phyloP scores from a whole-genome alignment of 805 yeast genomes.

The Lipomyces yamanashiensis region DNA sequence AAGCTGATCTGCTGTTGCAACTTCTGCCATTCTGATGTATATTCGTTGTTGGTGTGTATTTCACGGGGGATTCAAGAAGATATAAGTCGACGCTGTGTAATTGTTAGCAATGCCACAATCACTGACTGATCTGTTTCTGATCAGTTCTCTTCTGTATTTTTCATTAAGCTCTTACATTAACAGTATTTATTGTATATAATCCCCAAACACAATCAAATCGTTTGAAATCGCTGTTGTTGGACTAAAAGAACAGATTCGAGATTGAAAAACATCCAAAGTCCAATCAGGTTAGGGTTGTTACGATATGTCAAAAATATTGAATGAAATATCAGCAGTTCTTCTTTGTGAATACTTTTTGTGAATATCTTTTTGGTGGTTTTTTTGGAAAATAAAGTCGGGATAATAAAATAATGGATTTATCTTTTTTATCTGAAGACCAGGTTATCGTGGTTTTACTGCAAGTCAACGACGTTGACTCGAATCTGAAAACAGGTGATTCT shows the following conservation, averaged over 20 bases:
- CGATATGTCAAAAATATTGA: neutral
- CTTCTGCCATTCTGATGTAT: constrained; percentile 22
- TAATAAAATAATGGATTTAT: neutral
- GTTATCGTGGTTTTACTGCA: constrained; percentile 9
- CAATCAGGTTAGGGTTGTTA: constrained; percentile 1
- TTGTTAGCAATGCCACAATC: neutral
- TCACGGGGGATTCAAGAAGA: neutral
- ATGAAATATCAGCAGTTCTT: no score
- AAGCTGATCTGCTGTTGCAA: constrained; percentile 17
- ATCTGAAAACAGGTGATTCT: constrained; percentile 2
- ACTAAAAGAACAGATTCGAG: neutral
- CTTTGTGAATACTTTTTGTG: no score
- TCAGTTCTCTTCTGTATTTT: neutral
- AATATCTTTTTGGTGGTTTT: neutral
- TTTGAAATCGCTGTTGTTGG: neutral
- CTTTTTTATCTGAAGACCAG: neutral
- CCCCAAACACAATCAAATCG: neutral
- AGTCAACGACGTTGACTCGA: constrained; percentile 9
- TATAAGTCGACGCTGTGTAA: neutral
- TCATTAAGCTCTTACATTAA: neutral
- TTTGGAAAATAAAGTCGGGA: neutral
- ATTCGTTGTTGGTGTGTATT: neutral
- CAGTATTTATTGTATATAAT: no score
- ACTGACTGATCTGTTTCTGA: neutral
- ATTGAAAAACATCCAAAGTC: neutral